Evolutionary conservation across 257 asterid species (phyloP).

Genomic region (Coffea eugenioides): DNA sequence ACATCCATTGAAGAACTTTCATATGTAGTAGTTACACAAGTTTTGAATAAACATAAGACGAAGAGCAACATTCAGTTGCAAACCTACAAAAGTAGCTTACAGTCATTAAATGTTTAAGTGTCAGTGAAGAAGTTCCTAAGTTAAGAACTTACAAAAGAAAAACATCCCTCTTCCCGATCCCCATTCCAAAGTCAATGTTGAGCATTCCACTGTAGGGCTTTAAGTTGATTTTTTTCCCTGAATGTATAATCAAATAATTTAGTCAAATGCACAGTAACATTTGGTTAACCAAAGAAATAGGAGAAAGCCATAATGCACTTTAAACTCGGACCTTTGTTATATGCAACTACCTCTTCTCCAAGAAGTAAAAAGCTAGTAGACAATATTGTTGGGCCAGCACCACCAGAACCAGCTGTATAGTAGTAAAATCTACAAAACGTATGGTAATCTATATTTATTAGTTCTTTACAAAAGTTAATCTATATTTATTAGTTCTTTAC

Average conservation of each 20-base stretch:
- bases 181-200: constrained; percentile 81
- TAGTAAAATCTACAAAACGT: constrained; percentile 70
- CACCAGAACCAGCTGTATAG: constrained; percentile 96
- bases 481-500: no score
- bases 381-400: constrained; percentile 94
- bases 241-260: constrained; percentile 4
- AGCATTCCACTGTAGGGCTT: constrained; percentile 94
- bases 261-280: constrained; percentile 7
- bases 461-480: neutral
- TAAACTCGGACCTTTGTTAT: constrained; percentile 65
- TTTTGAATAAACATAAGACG: neutral
- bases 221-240: constrained; percentile 75
- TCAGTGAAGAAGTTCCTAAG: neutral
- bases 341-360: constrained; percentile 94
- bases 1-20: neutral
- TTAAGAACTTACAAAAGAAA: constrained; percentile 67
- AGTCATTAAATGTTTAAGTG: neutral
- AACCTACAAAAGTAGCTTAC: neutral
- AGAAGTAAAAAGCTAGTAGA: constrained; percentile 92
- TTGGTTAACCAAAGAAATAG: neutral
- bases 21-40: neutral
- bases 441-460: no score
- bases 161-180: constrained; percentile 82
- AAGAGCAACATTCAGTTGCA: neutral
- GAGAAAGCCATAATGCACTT: neutral